Percentiles rank a stretch among this genome's conserved stretches.
phyloP scores from a whole-genome alignment of 805 yeast genomes.

The Saccharomycopsis lassenensis region DNA sequence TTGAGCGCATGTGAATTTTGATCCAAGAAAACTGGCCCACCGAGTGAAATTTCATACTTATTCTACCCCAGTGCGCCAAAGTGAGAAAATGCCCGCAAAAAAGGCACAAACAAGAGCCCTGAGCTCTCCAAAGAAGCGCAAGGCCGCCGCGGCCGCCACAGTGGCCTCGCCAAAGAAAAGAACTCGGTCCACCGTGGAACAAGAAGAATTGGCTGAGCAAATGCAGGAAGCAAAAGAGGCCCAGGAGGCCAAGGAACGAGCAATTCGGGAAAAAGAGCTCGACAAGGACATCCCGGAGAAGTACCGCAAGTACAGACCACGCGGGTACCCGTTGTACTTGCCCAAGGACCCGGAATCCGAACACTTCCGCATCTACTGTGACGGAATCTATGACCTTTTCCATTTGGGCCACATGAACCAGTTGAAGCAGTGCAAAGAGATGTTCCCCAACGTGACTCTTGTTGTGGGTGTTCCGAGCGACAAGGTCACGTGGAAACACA shows the following conservation, averaged over 20 bases:
- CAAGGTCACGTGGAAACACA: slow-evolving; percentile 78
- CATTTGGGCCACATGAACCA: slow-evolving; percentile 98
- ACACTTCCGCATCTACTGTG: slow-evolving; percentile 92
- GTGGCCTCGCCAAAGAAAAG: too few relatives aligned
- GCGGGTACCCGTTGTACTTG: slow-evolving; percentile 62
- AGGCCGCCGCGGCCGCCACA: too few relatives aligned
- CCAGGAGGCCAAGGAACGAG: slow-evolving; percentile 19
- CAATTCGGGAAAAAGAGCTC: slow-evolving; percentile 42
- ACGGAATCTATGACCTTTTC: slow-evolving; percentile 94
- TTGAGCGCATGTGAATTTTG: too few relatives aligned
- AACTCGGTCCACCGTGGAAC: too few relatives aligned
- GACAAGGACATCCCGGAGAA: slow-evolving; percentile 61
- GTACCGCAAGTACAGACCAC: slow-evolving; percentile 66
- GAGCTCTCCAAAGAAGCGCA: too few relatives aligned
- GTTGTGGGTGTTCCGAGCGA: slow-evolving; percentile 92
- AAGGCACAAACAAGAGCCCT: too few relatives aligned
- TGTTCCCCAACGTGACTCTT: slow-evolving; percentile 72
- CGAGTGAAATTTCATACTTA: too few relatives aligned
- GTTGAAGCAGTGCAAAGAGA: slow-evolving; percentile 90
- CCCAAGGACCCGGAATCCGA: slow-evolving; percentile 65
- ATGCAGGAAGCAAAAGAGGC: slow-evolving; percentile 1
- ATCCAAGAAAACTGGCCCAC: too few relatives aligned
- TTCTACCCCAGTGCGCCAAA: too few relatives aligned
- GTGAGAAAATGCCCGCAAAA: too few relatives aligned
- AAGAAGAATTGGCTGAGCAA: background rate